A percentile compares a stretch with the other conserved stretches of the same genome.
Evolutionary conservation across 768 basidiomycete species (phyloP).

Genomic region (Auriscalpium orientale): DNA sequence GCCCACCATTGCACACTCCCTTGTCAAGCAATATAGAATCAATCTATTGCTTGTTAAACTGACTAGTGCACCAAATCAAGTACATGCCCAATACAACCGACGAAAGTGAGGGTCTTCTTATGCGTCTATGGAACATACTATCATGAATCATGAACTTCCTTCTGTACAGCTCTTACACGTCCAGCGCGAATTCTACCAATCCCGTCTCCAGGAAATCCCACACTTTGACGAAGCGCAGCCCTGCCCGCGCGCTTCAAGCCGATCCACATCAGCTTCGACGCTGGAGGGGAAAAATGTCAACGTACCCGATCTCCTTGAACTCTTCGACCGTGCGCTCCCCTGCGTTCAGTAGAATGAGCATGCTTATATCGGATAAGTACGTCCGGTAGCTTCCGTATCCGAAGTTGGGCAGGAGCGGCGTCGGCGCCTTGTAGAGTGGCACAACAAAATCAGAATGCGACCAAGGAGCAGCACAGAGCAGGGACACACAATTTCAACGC

Average conservation of each 20-base stretch:
- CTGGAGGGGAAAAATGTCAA: neutral
- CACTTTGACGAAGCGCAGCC: neutral
- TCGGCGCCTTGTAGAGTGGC: conserved; percentile 21
- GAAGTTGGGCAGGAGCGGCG: conserved; percentile 26
- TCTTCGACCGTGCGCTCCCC: conserved; percentile 26
- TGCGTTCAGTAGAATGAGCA: conserved; percentile 25
- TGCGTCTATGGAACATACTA: too few species aligned
- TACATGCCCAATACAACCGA: too few species aligned
- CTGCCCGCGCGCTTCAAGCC: neutral
- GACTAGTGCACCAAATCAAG: too few species aligned
- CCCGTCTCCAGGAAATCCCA: neutral
- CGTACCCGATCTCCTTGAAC: conserved; percentile 23
- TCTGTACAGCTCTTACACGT: too few species aligned
- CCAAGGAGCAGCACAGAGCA: neutral
- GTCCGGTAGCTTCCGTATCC: conserved; percentile 23
- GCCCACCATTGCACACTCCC: too few species aligned
- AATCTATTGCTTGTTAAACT: too few species aligned
- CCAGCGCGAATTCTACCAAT: too few species aligned
- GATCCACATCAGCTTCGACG: neutral
- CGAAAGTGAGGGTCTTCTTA: too few species aligned
- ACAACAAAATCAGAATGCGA: neutral
- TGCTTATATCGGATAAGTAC: conserved; percentile 25
- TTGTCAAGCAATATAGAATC: too few species aligned
- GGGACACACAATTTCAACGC: neutral
- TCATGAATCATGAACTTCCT: too few species aligned